Base-by-base conservation (phyloP, 108 stramenopile species). In the Stephanodiscus minutulus region DNA sequence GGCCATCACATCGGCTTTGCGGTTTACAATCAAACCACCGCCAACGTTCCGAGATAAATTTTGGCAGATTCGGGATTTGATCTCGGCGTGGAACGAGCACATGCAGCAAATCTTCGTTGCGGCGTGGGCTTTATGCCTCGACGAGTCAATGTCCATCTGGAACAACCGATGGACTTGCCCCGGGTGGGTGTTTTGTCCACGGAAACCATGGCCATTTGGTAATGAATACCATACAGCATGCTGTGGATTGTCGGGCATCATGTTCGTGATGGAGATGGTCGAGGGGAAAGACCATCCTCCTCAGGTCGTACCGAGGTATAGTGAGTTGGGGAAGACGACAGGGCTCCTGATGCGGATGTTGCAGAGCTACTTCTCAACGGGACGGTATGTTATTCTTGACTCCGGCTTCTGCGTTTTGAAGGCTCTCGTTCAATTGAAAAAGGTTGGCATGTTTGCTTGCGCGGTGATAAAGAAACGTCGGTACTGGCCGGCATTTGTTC, bases 201-300 rank as follows among this genome's bases (percentile, higher is more conserved):
- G 70, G 5, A 82, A 76, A 63, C 81, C 74, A 5, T 43, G 66
- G 13, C 74, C 74, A 2, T 56, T 82, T 48, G 81, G 74, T 33
- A 82, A 82, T 60, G 64, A 82, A 59, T 76, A 65, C 43, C 81
- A 82, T 48, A 66, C 70, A 13, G 29, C 75, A 47, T 76, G 75
- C 53, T 76, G 75, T 46, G 43, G 53, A 15, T 13, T 76, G 47
- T 48, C 67, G 9, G 67, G n/a, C n/a, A n/a, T n/a, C n/a, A n/a
- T n/a, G n/a, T n/a, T n/a, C 28, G 39, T 33, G 24, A 39, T 72
- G n/a, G 62, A 76, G 43, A 33, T 82, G 28, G 81, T 70, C 4
- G 61, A 76, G 50, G 81, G 74, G 22, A 70, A 70, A 64, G 74
- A 75, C 21, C 18, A 39, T 43, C 57, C n/a, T n/a, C n/a, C n/a